Evolutionary conservation across 768 basidiomycete genomes (phyloP).

Genomic region (Lactifluus volemus): DNA sequence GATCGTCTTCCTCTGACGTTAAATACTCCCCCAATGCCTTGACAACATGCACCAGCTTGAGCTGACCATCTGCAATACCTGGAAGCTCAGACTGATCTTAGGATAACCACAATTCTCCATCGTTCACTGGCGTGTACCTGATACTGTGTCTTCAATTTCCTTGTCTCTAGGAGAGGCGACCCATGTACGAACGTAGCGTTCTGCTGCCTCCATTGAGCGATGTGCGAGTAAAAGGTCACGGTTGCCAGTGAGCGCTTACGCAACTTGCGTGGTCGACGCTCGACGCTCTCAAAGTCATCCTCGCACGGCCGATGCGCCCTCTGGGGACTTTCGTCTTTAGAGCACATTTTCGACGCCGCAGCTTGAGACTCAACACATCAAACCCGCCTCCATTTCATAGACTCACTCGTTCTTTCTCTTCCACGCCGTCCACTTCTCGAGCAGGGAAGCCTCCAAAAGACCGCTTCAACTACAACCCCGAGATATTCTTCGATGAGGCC

Average conservation of each 20-base stretch:
- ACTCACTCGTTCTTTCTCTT: neutral
- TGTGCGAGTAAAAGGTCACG: neutral
- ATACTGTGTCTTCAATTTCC: conserved; percentile 23
- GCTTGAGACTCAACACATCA: neutral
- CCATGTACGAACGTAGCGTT: conserved; percentile 25
- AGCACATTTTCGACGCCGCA: conserved; percentile 2
- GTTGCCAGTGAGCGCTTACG: neutral
- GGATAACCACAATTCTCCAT: neutral
- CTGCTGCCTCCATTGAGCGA: conserved; percentile 23
- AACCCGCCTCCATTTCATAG: neutral
- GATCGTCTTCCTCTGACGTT: conserved; percentile 72
- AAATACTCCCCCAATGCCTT: conserved; percentile 83
- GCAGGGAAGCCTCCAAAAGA: conserved; percentile 27
- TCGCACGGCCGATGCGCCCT: conserved; percentile 15
- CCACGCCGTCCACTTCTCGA: neutral
- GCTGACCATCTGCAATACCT: conserved; percentile 47
- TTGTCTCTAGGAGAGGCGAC: conserved; percentile 23
- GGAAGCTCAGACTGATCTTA: conserved; percentile 11
- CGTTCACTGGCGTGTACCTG: conserved; percentile 15
- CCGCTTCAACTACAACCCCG: conserved; percentile 73
- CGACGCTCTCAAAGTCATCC: neutral
- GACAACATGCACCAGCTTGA: conserved; percentile 67
- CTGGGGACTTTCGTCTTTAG: conserved; percentile 9
- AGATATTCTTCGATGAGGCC: conserved; percentile 44
- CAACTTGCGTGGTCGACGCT: neutral